phyloP scores from a whole-genome alignment of 2,329 filamentous ascomycete species.

The Xylaria sp. region DNA sequence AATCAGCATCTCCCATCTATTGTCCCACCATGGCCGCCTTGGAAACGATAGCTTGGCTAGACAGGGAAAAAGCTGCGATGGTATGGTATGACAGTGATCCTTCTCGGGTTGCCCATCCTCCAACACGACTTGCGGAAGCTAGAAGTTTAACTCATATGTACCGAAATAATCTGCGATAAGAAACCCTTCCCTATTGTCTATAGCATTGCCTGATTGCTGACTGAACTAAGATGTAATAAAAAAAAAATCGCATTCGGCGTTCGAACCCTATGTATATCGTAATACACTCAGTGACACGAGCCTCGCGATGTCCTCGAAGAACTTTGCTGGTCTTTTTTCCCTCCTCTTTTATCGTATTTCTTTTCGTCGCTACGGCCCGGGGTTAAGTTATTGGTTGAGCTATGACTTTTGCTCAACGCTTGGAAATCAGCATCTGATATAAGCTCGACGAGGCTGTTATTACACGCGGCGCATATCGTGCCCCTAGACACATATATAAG shows the following conservation, averaged over 20 bases:
- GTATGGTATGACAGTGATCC: background rate
- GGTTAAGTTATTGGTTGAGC: constrained; percentile 6
- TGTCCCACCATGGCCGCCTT: background rate
- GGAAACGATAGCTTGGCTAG: background rate
- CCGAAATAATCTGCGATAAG: background rate
- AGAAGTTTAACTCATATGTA: background rate
- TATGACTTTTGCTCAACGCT: background rate
- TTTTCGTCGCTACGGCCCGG: constrained; percentile 15
- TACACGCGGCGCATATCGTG: constrained; percentile 22
- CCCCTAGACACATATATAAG: constrained; percentile 14
- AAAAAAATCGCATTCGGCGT: background rate
- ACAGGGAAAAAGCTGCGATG: background rate
- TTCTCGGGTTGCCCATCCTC: background rate
- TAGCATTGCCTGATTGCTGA: background rate
- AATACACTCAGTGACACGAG: constrained; percentile 20
- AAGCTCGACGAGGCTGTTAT: constrained; percentile 33
- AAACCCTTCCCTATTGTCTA: background rate
- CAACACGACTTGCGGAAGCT: background rate
- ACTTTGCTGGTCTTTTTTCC: constrained; percentile 31
- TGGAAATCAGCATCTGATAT: constrained; percentile 27
- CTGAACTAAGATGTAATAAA: background rate
- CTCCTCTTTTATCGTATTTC: constrained; percentile 29
- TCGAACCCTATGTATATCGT: background rate
- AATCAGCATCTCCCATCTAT: background rate
- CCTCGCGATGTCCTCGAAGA: constrained; percentile 27